These are phyloP conservation scores for Sapria himalayana DNA, from an alignment of 345 rosid genomes.

Conservation along the genomic window DNA sequence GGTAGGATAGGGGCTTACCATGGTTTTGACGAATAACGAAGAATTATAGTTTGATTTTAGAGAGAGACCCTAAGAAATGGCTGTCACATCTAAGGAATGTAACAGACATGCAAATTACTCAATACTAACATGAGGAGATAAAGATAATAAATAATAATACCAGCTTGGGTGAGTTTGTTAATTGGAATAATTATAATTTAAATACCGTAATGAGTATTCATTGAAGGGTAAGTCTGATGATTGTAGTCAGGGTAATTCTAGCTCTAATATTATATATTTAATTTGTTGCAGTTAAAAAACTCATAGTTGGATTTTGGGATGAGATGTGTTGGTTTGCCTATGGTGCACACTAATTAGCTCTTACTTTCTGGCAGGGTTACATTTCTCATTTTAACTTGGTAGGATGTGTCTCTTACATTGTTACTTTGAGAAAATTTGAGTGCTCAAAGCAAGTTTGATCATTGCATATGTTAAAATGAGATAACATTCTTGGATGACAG, in stretches of 20 bases:
- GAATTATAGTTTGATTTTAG: slow-evolving; percentile 7
- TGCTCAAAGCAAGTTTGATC: too few species aligned
- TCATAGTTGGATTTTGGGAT: slow-evolving; percentile 7
- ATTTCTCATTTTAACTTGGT: too few species aligned
- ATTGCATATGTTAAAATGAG: too few species aligned
- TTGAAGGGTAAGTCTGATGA: slow-evolving; percentile 4
- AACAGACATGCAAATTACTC: slow-evolving; percentile 8
- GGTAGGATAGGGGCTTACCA: slow-evolving; percentile 11
- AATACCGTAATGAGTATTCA: slow-evolving; percentile 5
- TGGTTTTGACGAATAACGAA: slow-evolving; percentile 3
- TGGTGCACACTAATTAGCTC: not conserved
- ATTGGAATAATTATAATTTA: slow-evolving; percentile 12
- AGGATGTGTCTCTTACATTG: too few species aligned
- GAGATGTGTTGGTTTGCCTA: not conserved
- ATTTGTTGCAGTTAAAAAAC: slow-evolving; percentile 11
- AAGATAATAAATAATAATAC: slow-evolving; percentile 13
- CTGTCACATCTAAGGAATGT: slow-evolving; percentile 9
- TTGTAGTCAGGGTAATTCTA: slow-evolving; percentile 7
- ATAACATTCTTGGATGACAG: too few species aligned
- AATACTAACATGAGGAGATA: slow-evolving; percentile 9
- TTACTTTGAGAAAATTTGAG: too few species aligned
- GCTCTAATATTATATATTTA: slow-evolving; percentile 8
- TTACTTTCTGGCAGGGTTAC: too few species aligned
- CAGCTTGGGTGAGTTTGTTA: slow-evolving; percentile 6
- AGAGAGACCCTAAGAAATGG: slow-evolving; percentile 4